phyloP scores from a whole-genome alignment of 495 filamentous ascomycete species.

The Achaetomiella virescens region DNA sequence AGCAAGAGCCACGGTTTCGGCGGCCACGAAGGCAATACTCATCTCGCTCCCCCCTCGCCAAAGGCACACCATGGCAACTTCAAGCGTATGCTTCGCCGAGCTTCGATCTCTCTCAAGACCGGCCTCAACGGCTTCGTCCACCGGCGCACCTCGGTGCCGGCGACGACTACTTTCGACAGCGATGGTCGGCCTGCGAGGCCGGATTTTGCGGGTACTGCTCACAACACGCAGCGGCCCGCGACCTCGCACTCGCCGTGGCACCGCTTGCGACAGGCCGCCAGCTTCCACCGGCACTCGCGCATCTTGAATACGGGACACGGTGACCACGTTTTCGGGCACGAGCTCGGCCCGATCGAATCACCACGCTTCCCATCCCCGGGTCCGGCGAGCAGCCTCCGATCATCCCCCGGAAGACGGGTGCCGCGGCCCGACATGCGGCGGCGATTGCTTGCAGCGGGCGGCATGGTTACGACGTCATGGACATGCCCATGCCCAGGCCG shows the following conservation, averaged over 20 bases:
- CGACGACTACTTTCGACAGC: slow-evolving; percentile 22
- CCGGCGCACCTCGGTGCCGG: slow-evolving; percentile 42
- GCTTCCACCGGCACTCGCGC: slow-evolving; percentile 42
- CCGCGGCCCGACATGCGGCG: slow-evolving; percentile 64
- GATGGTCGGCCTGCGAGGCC: slow-evolving; percentile 25
- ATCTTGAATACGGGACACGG: slow-evolving; percentile 29
- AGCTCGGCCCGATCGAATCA: slow-evolving; percentile 29
- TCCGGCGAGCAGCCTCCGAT: slow-evolving; percentile 45
- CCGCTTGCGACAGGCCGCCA: slow-evolving; percentile 43
- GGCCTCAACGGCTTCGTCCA: slow-evolving; percentile 40
- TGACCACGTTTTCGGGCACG: slow-evolving; percentile 31
- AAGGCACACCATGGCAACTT: slow-evolving; percentile 25
- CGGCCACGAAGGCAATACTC: slow-evolving; percentile 10
- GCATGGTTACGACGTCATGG: slow-evolving; percentile 54
- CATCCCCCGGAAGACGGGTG: slow-evolving; percentile 52
- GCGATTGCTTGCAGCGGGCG: slow-evolving; percentile 46
- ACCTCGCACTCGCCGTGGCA: slow-evolving; percentile 45
- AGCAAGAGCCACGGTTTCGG: slow-evolving; percentile 28
- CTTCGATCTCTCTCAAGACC: slow-evolving; percentile 41
- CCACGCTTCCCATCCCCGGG: slow-evolving; percentile 41
- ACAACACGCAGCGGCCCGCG: slow-evolving; percentile 25
- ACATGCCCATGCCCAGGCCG: slow-evolving; percentile 28
- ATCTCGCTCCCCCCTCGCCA: slow-evolving; percentile 10
- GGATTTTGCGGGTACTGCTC: slow-evolving; percentile 16
- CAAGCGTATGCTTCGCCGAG: slow-evolving; percentile 43